Conservation (phyloP, 2,329 filamentous ascomycete species). For the Alternaria triticina region DNA sequence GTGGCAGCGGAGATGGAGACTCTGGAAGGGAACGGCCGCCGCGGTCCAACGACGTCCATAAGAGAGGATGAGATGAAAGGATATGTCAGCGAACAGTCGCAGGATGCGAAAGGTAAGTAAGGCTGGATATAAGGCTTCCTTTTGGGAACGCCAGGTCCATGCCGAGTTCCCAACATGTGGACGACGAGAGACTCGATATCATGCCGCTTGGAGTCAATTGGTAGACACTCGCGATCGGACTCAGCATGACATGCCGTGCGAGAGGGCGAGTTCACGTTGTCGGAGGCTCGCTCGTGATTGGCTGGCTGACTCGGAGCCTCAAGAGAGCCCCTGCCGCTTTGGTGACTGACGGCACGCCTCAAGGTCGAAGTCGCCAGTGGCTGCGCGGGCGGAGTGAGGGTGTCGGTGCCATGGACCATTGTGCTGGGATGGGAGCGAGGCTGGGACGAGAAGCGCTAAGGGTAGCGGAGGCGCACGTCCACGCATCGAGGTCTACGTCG, state of each 20-base stretch:
- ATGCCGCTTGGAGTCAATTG: slow-evolving; percentile 20
- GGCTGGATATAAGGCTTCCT: slow-evolving; percentile 12
- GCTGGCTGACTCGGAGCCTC: slow-evolving; percentile 2
- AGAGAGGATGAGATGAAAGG: slow-evolving; percentile 5
- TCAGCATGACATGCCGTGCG: slow-evolving; percentile 23
- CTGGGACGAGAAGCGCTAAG: slow-evolving; percentile 13
- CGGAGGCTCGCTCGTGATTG: slow-evolving; percentile 20
- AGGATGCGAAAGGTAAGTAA: slow-evolving; percentile 3
- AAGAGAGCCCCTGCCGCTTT: slow-evolving; percentile 13
- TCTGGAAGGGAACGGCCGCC: slow-evolving; percentile 2
- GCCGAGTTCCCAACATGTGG: not conserved
- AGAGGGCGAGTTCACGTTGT: slow-evolving; percentile 25
- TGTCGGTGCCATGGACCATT: slow-evolving; percentile 19
- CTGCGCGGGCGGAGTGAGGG: not conserved
- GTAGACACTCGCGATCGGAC: slow-evolving; percentile 13
- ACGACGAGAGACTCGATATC: slow-evolving; percentile 6
- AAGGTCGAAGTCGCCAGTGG: slow-evolving; percentile 9
- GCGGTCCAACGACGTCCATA: not conserved
- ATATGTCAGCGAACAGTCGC: slow-evolving; percentile 7
- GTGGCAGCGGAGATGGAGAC: slow-evolving; percentile 3
- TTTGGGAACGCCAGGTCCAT: slow-evolving; percentile 8
- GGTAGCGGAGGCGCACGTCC: slow-evolving; percentile 20
- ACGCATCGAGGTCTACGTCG: not conserved
- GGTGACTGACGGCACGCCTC: slow-evolving; percentile 15
- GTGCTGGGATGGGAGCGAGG: slow-evolving; percentile 16